phyloP scores from a whole-genome alignment of 345 rosid species.

The Psidium guajava region DNA sequence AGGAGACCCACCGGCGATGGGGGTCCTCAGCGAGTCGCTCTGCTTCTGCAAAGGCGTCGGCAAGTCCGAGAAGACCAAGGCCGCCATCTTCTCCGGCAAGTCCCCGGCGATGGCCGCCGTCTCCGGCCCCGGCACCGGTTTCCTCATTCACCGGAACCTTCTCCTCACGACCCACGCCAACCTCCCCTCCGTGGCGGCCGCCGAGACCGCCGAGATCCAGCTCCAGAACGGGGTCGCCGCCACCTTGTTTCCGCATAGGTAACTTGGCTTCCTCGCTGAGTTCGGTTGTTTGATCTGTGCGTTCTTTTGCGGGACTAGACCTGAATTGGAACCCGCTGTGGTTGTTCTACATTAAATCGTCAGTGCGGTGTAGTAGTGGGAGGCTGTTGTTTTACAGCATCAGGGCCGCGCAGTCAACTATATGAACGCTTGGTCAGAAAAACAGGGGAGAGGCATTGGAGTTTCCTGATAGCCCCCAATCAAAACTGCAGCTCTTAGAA shows the following conservation, averaged over 20 bases:
- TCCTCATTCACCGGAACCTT: constrained; percentile 82
- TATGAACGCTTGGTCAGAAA: neutral
- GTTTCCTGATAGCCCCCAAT: neutral
- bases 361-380: neutral
- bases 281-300: neutral
- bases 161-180: constrained; percentile 74
- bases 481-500: neutral
- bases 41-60: constrained; percentile 92
- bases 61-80: constrained; percentile 82
- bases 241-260: constrained; percentile 77
- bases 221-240: constrained; percentile 65
- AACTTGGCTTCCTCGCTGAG: neutral
- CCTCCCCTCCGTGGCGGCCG: constrained; percentile 70
- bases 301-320: neutral
- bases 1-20: constrained; percentile 23
- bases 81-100: constrained; percentile 20
- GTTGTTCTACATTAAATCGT: neutral
- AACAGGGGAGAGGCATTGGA: neutral
- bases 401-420: neutral
- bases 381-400: neutral
- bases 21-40: constrained; percentile 63
- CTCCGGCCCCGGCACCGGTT: constrained; percentile 49
- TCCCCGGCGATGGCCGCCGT: constrained; percentile 17
- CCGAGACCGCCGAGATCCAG: constrained; percentile 71
- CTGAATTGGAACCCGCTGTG: neutral